Conservation (phyloP, 108 stramenopile species). For the Nannochloropsis oceanica region DNA sequence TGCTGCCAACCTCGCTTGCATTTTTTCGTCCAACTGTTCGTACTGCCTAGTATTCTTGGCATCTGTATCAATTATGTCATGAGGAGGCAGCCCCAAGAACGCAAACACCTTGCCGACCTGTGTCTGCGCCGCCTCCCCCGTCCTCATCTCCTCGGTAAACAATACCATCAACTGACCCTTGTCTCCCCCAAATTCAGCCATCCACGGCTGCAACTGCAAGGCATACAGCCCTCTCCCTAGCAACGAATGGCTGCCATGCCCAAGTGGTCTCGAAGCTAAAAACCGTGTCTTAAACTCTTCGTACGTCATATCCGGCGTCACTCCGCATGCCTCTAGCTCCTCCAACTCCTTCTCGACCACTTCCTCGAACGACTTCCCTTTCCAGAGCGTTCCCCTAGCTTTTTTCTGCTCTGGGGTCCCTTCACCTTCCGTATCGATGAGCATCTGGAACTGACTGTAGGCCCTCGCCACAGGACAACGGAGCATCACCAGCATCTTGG, state of each 20-base stretch:
- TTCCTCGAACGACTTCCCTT: conserved; percentile 56
- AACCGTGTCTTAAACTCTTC: conserved; percentile 43
- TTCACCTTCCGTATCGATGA: conserved; percentile 51
- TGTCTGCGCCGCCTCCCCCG: conserved; percentile 32
- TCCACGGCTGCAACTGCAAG: conserved; percentile 75
- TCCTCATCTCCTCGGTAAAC: conserved; percentile 57
- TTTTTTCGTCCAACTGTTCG: conserved; percentile 5
- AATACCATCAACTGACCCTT: conserved; percentile 59
- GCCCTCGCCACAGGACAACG: conserved; percentile 83
- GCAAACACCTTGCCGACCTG: conserved; percentile 50
- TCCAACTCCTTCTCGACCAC: conserved; percentile 59
- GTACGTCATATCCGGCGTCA: not conserved
- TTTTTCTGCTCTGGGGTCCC: conserved; percentile 68
- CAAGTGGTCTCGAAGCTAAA: conserved; percentile 24
- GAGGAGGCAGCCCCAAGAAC: conserved; percentile 48
- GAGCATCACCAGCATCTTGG: conserved; percentile 65
- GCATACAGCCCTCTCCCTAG: conserved; percentile 76
- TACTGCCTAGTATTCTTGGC: conserved; percentile 32
- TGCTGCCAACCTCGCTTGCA: conserved; percentile 2
- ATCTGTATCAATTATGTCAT: conserved; percentile 11
- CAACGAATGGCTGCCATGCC: conserved; percentile 64
- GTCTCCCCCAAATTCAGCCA: conserved; percentile 49
- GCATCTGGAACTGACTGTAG: conserved; percentile 82
- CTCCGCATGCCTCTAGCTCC: not conserved
- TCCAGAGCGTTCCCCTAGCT: conserved; percentile 51